phyloP scores from a whole-genome alignment of 140 eudicot genomes.

The Oenanthe javanica region DNA sequence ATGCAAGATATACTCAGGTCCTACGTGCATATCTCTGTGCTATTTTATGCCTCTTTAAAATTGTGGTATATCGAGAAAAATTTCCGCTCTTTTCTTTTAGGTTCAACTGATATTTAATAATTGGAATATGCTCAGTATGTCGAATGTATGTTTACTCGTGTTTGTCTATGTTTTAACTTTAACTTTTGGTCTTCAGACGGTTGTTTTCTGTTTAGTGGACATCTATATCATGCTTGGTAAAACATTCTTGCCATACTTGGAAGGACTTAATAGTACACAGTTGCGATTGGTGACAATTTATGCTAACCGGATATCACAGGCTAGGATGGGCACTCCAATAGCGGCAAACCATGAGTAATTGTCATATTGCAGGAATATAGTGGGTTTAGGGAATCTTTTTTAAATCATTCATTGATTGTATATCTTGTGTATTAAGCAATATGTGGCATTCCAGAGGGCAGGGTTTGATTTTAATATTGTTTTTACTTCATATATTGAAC shows the following conservation, averaged over 20 bases:
- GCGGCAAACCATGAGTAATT: constrained; percentile 43
- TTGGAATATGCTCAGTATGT: not conserved
- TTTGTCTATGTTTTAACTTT: not conserved
- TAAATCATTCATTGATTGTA: constrained; percentile 23
- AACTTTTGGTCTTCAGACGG: constrained; percentile 59
- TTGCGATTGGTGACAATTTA: constrained; percentile 86
- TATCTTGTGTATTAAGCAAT: constrained; percentile 44
- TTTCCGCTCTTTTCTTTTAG: not conserved
- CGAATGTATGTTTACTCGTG: not conserved
- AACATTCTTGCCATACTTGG: constrained; percentile 77
- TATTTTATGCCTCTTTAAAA: not conserved
- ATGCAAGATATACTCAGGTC: not conserved
- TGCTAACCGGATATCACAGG: constrained; percentile 93
- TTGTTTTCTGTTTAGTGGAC: constrained; percentile 95
- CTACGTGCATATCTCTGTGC: not conserved
- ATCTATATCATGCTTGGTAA: constrained; percentile 92
- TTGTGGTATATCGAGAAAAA: not conserved
- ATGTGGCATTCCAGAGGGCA: constrained; percentile 27
- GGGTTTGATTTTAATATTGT: constrained; percentile 10
- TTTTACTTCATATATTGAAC: not conserved
- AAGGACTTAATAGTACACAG: constrained; percentile 89
- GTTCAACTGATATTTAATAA: not conserved
- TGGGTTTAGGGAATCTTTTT: constrained; percentile 12
- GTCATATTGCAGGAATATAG: constrained; percentile 13
- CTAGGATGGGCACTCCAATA: constrained; percentile 76